phyloP scores from a whole-genome alignment of 345 rosid genomes.

The Murraya koenigii region DNA sequence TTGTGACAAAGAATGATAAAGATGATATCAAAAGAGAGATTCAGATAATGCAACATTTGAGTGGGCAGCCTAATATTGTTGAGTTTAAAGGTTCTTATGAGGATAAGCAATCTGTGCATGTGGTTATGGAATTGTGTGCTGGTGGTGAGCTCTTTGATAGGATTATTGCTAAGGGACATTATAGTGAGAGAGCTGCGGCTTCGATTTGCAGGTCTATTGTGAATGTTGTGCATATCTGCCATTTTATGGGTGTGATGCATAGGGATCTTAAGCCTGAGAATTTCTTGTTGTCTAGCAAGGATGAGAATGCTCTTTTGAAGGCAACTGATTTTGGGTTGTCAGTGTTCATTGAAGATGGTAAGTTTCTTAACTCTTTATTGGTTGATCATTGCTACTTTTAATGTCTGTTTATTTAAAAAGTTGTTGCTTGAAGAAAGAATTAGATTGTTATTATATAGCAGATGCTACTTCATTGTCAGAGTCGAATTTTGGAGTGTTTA shows the following conservation, averaged over 20 bases:
- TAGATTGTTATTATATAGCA: not conserved
- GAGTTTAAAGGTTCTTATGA: slow-evolving; percentile 87
- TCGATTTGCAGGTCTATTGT: slow-evolving; percentile 57
- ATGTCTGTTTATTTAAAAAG: not conserved
- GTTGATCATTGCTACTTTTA: not conserved
- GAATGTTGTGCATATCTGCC: slow-evolving; percentile 80
- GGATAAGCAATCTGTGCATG: slow-evolving; percentile 74
- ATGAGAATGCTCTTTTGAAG: slow-evolving; percentile 57
- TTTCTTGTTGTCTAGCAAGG: slow-evolving; percentile 70
- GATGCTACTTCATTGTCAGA: not conserved
- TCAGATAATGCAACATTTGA: slow-evolving; percentile 92
- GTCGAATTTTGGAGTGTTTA: not conserved
- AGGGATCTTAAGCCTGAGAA: slow-evolving; percentile 95
- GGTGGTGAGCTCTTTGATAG: slow-evolving; percentile 90
- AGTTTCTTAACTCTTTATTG: slow-evolving; percentile 18
- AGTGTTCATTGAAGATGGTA: slow-evolving; percentile 52
- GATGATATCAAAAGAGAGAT: slow-evolving; percentile 89
- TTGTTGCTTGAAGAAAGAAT: not conserved
- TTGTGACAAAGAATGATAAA: slow-evolving; percentile 54
- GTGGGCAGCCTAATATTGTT: slow-evolving; percentile 90
- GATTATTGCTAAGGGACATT: slow-evolving; percentile 70
- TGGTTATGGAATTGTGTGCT: slow-evolving; percentile 94
- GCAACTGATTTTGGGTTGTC: slow-evolving; percentile 91
- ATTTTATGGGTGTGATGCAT: slow-evolving; percentile 90
- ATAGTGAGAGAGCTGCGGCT: slow-evolving; percentile 81